Evolutionary conservation across 345 rosid species (phyloP).

Genomic region (Theobroma cacao): DNA sequence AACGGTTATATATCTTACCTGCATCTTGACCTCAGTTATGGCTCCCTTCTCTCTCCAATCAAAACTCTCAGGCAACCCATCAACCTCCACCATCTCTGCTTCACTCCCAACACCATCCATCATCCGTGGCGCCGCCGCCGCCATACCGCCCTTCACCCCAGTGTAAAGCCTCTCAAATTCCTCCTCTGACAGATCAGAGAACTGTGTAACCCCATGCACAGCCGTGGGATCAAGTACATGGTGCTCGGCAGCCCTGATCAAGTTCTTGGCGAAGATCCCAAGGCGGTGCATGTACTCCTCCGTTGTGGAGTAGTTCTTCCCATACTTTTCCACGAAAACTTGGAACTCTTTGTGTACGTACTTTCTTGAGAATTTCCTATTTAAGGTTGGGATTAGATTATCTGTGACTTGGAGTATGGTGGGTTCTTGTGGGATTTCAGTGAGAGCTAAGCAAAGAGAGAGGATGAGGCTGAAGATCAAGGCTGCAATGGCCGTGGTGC

Average conservation of each 20-base stretch:
- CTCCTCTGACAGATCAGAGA: slow-evolving; percentile 75
- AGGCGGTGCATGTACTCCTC: slow-evolving; percentile 78
- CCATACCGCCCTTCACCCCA: slow-evolving; percentile 38
- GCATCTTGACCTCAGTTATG: slow-evolving; percentile 81
- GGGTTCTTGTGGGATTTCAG: slow-evolving; percentile 24
- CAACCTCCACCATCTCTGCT: slow-evolving; percentile 30
- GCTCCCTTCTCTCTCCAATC: slow-evolving; percentile 94
- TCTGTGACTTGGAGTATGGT: slow-evolving; percentile 54
- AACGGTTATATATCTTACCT: slow-evolving; percentile 34
- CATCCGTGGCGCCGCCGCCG: not conserved
- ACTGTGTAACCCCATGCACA: slow-evolving; percentile 70
- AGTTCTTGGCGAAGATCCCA: slow-evolving; percentile 61
- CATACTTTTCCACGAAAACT: slow-evolving; percentile 52
- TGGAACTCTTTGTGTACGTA: slow-evolving; percentile 49
- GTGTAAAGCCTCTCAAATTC: slow-evolving; percentile 67
- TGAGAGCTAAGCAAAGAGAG: slow-evolving; percentile 8
- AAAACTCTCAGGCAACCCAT: slow-evolving; percentile 64
- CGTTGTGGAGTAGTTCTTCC: slow-evolving; percentile 50
- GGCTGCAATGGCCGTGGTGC: slow-evolving; percentile 1
- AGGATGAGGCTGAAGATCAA: slow-evolving; percentile 19
- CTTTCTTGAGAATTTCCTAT: slow-evolving; percentile 19
- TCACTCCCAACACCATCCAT: slow-evolving; percentile 3
- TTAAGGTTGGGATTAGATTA: not conserved
- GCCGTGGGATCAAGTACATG: slow-evolving; percentile 78
- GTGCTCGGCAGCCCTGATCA: slow-evolving; percentile 71